Percentiles rank a stretch among this genome's conserved stretches.
Evolutionary conservation across 2,329 filamentous ascomycete genomes (phyloP).

Genomic region (Cylindrodendrum hubeiense): DNA sequence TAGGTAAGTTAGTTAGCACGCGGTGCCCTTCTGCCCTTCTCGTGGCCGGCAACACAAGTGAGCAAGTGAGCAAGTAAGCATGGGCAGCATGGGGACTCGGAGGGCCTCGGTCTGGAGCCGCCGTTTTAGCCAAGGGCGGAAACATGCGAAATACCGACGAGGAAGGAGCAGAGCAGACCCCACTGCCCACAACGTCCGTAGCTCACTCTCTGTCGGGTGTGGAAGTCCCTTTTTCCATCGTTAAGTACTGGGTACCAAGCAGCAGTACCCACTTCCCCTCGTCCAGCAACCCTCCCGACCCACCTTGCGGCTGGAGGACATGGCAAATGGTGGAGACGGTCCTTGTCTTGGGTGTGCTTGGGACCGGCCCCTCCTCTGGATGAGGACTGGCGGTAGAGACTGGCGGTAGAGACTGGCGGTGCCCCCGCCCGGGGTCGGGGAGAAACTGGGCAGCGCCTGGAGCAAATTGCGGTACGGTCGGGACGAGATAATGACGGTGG

Average conservation of each 20-base stretch:
- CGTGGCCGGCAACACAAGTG: background rate
- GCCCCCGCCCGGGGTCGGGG: background rate
- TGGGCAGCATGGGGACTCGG: background rate
- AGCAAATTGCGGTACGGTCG: background rate
- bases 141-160: background rate
- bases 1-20: too few relatives aligned
- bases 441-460: background rate
- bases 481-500: background rate
- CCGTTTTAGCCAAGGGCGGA: slow-evolving; percentile 6
- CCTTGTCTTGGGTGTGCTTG: background rate
- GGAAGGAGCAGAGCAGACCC: background rate
- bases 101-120: background rate
- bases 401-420: too few relatives aligned
- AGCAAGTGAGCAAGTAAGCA: background rate
- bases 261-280: slow-evolving; percentile 40
- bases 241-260: background rate
- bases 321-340: slow-evolving; percentile 2
- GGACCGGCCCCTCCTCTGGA: slow-evolving; percentile 8
- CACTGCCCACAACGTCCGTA: background rate
- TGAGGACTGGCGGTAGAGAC: slow-evolving; percentile 9
- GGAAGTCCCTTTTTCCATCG: background rate
- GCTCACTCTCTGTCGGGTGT: too few relatives aligned
- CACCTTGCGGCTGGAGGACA: slow-evolving; percentile 37
- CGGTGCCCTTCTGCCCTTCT: background rate
- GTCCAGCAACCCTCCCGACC: slow-evolving; percentile 28